phyloP scores from a whole-genome alignment of 139 green algal species.

The Chlorella sorokiniana region DNA sequence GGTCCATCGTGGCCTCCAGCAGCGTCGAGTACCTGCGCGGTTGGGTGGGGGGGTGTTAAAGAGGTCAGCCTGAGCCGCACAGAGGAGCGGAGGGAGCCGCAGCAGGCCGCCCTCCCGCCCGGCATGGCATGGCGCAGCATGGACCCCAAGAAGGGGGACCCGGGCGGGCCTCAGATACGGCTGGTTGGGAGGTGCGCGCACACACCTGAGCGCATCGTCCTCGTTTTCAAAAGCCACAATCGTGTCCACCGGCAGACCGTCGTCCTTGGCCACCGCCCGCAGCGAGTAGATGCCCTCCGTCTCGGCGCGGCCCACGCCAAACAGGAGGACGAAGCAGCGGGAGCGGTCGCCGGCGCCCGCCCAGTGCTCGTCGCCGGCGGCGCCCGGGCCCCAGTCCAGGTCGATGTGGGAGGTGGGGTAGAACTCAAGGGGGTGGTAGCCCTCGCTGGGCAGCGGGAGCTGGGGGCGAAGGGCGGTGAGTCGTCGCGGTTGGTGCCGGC shows the following conservation, averaged over 20 bases:
- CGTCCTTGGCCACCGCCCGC: slow-evolving; percentile 45
- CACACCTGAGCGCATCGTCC: slow-evolving; percentile 75
- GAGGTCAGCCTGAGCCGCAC: too few relatives aligned
- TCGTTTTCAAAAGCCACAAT: slow-evolving; percentile 83
- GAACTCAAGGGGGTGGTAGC: slow-evolving; percentile 34
- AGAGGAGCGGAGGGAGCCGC: too few relatives aligned
- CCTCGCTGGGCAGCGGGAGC: neutral
- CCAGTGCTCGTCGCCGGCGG: neutral
- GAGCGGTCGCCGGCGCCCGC: neutral
- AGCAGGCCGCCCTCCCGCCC: too few relatives aligned
- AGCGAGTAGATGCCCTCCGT: slow-evolving; percentile 89
- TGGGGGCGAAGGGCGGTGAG: neutral
- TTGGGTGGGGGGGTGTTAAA: neutral
- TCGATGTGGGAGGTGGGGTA: slow-evolving; percentile 39
- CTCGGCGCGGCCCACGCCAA: slow-evolving; percentile 72
- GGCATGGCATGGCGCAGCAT: too few relatives aligned
- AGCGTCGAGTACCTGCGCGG: slow-evolving; percentile 65
- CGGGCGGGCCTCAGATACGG: too few relatives aligned
- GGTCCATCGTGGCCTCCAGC: slow-evolving; percentile 81
- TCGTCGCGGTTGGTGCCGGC: neutral
- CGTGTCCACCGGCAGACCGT: slow-evolving; percentile 77
- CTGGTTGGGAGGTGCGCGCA: too few relatives aligned
- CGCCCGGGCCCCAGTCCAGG: slow-evolving; percentile 1
- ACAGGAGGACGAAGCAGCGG: slow-evolving; percentile 75
- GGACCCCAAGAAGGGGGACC: too few relatives aligned